Base-by-base conservation (phyloP, 768 basidiomycete species). In the Heimioporus sp. region DNA sequence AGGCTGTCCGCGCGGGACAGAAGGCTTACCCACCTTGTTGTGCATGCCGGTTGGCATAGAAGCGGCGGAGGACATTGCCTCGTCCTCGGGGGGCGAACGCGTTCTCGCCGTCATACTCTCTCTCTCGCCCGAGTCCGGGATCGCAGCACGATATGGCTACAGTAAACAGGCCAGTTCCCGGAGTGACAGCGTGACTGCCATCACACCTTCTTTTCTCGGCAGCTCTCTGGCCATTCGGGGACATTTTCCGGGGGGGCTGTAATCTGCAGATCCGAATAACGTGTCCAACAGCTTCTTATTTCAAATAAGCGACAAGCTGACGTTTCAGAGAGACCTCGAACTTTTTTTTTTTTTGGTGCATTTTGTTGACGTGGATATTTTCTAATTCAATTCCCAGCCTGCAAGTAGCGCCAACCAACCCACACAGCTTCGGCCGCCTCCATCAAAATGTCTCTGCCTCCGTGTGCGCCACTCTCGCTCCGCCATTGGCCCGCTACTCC, bases 211-310 rank as follows among this genome's bases (percentile, higher is more conserved):
- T 49, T 46, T 55, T 61, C 54, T 57, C 35, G 50, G 54, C 48
- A 46, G 2, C 20, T 30, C 32, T 56, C 38, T 63, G 38, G 24
- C 54, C 47, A 57, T 54, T 54, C 46, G 20, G 48, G 52, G 52
- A 40, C 46, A 48, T 6, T 12, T 11, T 15, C 52, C 58, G 24
- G 24, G 24, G 24, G 45, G 46, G 24, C 46, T 32, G 35, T 38
- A 48, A 67, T 69, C 63, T 67, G 67, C 61, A 68, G 66, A 68
- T 68, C 66, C 59, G 65, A 56, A 58, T 62, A 67, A 66, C 63
- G 54, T 65, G 59, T 64, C 47, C 6, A 30, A 17, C 49, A 49
- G 51, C 65, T 68, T 68, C 67, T 46, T 43, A 69, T 71, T 71
- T 67, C 57, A 61, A 68, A 68, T 70, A 41, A 21, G 2, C 2